A percentile compares a stretch with the other conserved stretches of the same genome.
These are phyloP conservation scores for Phaeosphaeriaceae sp. DNA, from an alignment of 2,329 filamentous ascomycete species.

Conservation along the genomic window DNA sequence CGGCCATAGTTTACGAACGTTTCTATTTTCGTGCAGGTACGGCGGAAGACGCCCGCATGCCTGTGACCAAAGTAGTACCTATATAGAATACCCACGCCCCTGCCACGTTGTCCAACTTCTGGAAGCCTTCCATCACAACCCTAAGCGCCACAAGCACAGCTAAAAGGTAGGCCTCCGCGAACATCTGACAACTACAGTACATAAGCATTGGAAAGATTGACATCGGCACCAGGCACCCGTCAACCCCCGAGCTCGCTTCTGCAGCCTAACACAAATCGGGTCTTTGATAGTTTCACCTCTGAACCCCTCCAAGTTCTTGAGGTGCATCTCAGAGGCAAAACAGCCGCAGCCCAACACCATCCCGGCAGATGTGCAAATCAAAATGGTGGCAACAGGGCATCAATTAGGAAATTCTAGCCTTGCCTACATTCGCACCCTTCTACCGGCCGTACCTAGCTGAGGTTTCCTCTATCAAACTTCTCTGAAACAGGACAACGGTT, in stretches of 20 bases:
- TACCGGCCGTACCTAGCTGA: constrained; percentile 28
- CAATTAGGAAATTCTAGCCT: constrained; percentile 37
- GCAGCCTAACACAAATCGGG: constrained; percentile 41
- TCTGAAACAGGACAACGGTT: constrained; percentile 24
- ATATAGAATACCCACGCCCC: constrained; percentile 25
- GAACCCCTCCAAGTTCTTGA: constrained; percentile 37
- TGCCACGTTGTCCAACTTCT: constrained; percentile 17
- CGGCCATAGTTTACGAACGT: constrained; percentile 18
- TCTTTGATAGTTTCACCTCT: constrained; percentile 41
- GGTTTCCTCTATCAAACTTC: constrained; percentile 28
- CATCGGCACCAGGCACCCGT: constrained; percentile 28
- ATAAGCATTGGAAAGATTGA: constrained; percentile 15
- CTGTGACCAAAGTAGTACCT: constrained; percentile 6
- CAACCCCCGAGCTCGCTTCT: constrained; percentile 27
- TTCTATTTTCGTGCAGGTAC: constrained; percentile 33
- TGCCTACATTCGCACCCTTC: constrained; percentile 23
- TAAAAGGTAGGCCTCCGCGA: constrained; percentile 5
- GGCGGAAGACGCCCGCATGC: constrained; percentile 11
- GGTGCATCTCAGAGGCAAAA: constrained; percentile 28
- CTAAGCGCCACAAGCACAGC: constrained; percentile 4
- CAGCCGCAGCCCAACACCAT: constrained; percentile 31
- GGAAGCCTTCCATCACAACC: constrained; percentile 10
- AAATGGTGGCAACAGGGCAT: constrained; percentile 35
- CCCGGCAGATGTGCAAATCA: constrained; percentile 26
- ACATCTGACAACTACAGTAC: background rate